Evolutionary conservation across 257 asterid genomes (phyloP).

Genomic region (Solanum raphanifolium): DNA sequence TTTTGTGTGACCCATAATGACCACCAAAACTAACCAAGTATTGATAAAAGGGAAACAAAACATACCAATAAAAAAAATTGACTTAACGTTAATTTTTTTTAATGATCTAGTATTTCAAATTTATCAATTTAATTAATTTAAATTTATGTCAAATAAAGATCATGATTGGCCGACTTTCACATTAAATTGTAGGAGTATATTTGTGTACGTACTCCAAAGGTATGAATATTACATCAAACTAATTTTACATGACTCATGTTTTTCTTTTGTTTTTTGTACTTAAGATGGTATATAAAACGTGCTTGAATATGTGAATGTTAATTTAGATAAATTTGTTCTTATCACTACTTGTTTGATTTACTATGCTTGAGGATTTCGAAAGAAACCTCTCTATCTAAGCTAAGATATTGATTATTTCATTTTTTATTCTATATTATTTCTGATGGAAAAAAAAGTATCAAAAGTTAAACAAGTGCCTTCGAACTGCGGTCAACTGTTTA

Average conservation of each 20-base stretch:
- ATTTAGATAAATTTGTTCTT: background rate
- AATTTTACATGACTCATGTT: background rate
- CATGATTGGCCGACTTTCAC: background rate
- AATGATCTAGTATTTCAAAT: background rate
- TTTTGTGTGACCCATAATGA: background rate
- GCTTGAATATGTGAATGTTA: background rate
- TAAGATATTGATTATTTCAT: too few relatives aligned
- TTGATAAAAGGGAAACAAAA: background rate
- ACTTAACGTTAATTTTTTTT: background rate
- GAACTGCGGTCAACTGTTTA: too few relatives aligned
- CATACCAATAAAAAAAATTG: background rate
- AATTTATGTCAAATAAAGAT: background rate
- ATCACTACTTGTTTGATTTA: too few relatives aligned
- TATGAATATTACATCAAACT: background rate
- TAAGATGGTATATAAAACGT: background rate
- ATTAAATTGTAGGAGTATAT: background rate
- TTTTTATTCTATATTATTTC: too few relatives aligned
- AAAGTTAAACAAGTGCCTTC: too few relatives aligned
- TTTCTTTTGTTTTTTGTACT: background rate
- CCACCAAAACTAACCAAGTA: background rate
- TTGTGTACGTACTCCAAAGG: background rate
- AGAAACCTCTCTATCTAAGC: too few relatives aligned
- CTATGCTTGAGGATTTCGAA: too few relatives aligned
- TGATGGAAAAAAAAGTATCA: too few relatives aligned
- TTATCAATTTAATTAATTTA: background rate